Base-by-base conservation (phyloP, 2,329 filamentous ascomycete species). In the Arthroderma uncinatum region DNA sequence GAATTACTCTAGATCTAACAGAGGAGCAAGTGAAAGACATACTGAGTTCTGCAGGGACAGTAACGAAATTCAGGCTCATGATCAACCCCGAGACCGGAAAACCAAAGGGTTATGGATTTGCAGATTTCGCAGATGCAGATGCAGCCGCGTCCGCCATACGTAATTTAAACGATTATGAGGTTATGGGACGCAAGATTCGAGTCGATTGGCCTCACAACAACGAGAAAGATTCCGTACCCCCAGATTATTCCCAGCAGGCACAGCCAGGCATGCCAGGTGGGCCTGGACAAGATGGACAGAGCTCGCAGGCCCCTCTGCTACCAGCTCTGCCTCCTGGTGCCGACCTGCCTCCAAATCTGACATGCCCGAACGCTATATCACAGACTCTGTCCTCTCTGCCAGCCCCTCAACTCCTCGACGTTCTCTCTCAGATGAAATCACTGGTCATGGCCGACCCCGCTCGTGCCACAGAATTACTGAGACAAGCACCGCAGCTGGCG, bases 191-290 rank as follows among this genome's bases (percentile, higher is more conserved):
- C 66, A 95, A 95, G 72, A 80, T 98, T 62, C 83, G 91, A 60
- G 93, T 98, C 57, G 93, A 97, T 73, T 98, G 94, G 73, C 93
- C 89, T 59, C 95, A 95, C 71, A 92, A 96, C 70, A 89, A 89
- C 62, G 86, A 86, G 64, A 85, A 83, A 61, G 84, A 85, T 60
- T 83, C 86, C 57, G 82, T 76, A 8, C 73, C 73, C 10, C 69
- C 69, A 33, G 77, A 80, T 65, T 78, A 76, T 63, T 72, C 77
- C 34, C 72, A 75, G 54, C 70, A 71, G 57, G 59, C 33, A 23
- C 60, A 62, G 44, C 67, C 64, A 30, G 62, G 61, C 16, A 60
- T 67, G 59, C 72, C 72, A 36, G 64, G 57, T 64, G 12, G 40
- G 47, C 62, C 62, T 4, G 70, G 69, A 53, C 73, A 75, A 57